These are phyloP conservation scores for Coriaria nepalensis DNA, from an alignment of 306 rosid genomes.

Conservation along the genomic window DNA sequence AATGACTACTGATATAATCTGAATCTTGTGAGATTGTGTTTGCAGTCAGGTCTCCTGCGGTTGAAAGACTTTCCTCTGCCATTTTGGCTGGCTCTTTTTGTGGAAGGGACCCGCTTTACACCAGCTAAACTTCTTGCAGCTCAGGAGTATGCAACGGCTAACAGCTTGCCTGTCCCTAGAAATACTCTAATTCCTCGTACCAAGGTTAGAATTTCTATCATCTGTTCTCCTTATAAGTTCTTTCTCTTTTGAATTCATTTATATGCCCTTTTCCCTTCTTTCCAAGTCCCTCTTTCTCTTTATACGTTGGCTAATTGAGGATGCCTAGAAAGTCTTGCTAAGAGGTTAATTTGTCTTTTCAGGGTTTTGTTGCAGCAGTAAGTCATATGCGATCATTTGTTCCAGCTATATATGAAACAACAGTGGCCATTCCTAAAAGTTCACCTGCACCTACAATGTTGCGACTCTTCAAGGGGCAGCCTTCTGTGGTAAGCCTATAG, in stretches of 20 bases:
- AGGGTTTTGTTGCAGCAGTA: constrained; percentile 87
- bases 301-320: neutral
- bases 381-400: constrained; percentile 74
- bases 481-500: constrained; percentile 65
- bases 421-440: constrained; percentile 69
- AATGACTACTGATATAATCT: constrained; percentile 3
- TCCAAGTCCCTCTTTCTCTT: neutral
- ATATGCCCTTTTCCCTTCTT: neutral
- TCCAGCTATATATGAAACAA: constrained; percentile 72
- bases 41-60: constrained; percentile 70
- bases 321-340: neutral
- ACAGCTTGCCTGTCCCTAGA: constrained; percentile 63
- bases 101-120: constrained; percentile 94
- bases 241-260: neutral
- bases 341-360: constrained; percentile 17
- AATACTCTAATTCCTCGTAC: constrained; percentile 96
- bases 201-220: constrained; percentile 29
- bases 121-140: constrained; percentile 78
- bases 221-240: too few relatives aligned
- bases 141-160: constrained; percentile 70
- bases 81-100: constrained; percentile 95
- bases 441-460: constrained; percentile 85
- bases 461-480: constrained; percentile 69
- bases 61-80: constrained; percentile 73
- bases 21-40: constrained; percentile 20